These are phyloP conservation scores for Neurospora sp. DNA, from an alignment of 495 filamentous ascomycete species.

Conservation along the genomic window DNA sequence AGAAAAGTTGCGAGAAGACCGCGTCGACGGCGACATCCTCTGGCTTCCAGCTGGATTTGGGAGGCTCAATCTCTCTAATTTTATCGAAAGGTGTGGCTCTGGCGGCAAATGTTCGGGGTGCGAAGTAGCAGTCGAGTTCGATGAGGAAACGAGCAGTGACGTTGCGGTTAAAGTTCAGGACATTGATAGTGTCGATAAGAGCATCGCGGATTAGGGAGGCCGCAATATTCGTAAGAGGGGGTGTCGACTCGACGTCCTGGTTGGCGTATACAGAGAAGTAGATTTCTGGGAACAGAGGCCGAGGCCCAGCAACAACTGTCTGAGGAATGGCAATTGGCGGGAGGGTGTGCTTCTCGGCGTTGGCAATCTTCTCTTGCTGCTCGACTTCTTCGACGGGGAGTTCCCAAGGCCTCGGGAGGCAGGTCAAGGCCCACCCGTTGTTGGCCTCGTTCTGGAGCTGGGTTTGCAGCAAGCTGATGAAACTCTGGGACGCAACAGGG, in stretches of 20 bases:
- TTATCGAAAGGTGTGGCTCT: conserved; percentile 86
- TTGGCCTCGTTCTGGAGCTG: conserved; percentile 67
- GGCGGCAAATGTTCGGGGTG: conserved; percentile 79
- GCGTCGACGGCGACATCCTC: conserved; percentile 97
- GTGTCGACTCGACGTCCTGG: conserved; percentile 89
- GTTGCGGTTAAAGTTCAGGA: conserved; percentile 84
- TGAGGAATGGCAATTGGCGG: conserved; percentile 65
- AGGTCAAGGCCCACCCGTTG: conserved; percentile 63
- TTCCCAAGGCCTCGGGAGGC: conserved; percentile 78
- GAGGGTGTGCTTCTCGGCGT: conserved; percentile 60
- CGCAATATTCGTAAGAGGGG: conserved; percentile 61
- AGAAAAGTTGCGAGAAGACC: conserved; percentile 88
- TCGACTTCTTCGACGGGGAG: conserved; percentile 41
- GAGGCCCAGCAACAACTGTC: conserved; percentile 60
- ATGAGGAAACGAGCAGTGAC: conserved; percentile 80
- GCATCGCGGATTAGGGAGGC: conserved; percentile 75
- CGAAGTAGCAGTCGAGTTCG: conserved; percentile 90
- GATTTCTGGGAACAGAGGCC: conserved; percentile 78
- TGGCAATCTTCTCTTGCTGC: conserved; percentile 43
- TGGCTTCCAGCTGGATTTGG: conserved; percentile 83
- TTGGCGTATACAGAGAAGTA: conserved; percentile 86
- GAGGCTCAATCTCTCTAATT: conserved; percentile 62
- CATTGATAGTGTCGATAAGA: conserved; percentile 87
- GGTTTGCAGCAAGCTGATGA: conserved; percentile 75
- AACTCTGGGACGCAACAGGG: conserved; percentile 39